Evolutionary conservation across 805 yeast species (phyloP).

Genomic region (Suhomyces faveliae): DNA sequence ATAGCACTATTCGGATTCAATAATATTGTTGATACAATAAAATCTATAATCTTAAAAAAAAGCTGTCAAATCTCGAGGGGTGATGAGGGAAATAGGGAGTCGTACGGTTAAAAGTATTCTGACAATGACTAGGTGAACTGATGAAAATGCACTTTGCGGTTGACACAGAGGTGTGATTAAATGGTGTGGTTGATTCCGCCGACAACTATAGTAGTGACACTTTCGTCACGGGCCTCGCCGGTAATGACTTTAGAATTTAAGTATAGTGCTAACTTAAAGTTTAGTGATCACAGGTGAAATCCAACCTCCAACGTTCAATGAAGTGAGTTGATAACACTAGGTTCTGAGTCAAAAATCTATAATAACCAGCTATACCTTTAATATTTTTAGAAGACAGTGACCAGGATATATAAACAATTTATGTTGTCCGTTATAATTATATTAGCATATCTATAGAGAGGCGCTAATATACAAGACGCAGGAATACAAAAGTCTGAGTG

Average conservation of each 20-base stretch:
- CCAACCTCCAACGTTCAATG: background rate
- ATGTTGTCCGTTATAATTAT: constrained; percentile 3
- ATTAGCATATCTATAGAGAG: constrained; percentile 5
- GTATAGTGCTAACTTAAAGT: background rate
- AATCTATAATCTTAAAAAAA: background rate
- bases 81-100: background rate
- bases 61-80: background rate
- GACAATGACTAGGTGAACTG: too few relatives aligned
- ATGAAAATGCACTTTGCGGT: background rate
- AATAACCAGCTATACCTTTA: background rate
- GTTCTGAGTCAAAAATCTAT: background rate
- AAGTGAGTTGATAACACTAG: background rate
- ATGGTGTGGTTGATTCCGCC: background rate
- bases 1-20: too few relatives aligned
- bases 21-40: background rate
- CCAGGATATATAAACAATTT: constrained; percentile 5
- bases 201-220: background rate
- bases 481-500: constrained; percentile 1
- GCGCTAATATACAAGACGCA: constrained; percentile 5
- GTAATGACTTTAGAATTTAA: background rate
- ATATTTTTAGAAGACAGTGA: background rate
- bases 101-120: too few relatives aligned
- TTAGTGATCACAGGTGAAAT: background rate
- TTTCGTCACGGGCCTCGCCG: background rate
- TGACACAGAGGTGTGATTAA: too few relatives aligned